A percentile compares a stretch with the other conserved stretches of the same genome.
These are phyloP conservation scores for Starmerella vitae DNA, from an alignment of 805 yeast genomes.

Conservation along the genomic window DNA sequence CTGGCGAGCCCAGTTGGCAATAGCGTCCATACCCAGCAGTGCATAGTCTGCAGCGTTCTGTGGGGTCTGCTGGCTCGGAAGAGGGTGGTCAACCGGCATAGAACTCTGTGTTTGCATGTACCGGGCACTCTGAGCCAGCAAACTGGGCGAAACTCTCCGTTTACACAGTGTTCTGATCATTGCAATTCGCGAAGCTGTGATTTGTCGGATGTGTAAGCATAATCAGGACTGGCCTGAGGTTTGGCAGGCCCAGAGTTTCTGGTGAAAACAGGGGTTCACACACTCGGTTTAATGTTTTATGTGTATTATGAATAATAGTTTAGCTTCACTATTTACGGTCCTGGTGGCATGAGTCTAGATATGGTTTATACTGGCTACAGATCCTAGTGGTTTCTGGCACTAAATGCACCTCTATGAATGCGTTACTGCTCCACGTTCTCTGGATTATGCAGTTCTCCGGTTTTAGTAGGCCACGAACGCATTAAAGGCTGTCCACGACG, in stretches of 20 bases:
- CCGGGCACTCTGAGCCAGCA: neutral
- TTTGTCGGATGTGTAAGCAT: constrained; percentile 7
- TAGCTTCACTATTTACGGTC: too few species aligned
- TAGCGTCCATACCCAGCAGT: constrained; percentile 63
- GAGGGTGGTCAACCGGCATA: constrained; percentile 55
- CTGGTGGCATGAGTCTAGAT: too few species aligned
- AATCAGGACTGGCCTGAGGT: too few species aligned
- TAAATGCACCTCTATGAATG: too few species aligned
- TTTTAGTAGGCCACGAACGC: constrained; percentile 17
- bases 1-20: constrained; percentile 84
- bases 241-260: too few species aligned
- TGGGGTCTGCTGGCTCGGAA: constrained; percentile 50
- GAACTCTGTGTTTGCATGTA: constrained; percentile 20
- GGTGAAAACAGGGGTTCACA: too few species aligned
- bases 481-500: constrained; percentile 20
- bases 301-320: too few species aligned
- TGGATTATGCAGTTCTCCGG: constrained; percentile 13
- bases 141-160: neutral
- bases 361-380: too few species aligned
- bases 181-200: constrained; percentile 11
- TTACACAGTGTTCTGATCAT: constrained; percentile 8
- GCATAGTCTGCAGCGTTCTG: constrained; percentile 61
- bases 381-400: too few species aligned
- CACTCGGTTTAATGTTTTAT: too few species aligned
- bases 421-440: too few species aligned